Evolutionary conservation across 2,329 filamentous ascomycete genomes (phyloP), one percentile per base, ranked within the genome.

Genomic region (Chrysosphaeria jannelii): DNA sequence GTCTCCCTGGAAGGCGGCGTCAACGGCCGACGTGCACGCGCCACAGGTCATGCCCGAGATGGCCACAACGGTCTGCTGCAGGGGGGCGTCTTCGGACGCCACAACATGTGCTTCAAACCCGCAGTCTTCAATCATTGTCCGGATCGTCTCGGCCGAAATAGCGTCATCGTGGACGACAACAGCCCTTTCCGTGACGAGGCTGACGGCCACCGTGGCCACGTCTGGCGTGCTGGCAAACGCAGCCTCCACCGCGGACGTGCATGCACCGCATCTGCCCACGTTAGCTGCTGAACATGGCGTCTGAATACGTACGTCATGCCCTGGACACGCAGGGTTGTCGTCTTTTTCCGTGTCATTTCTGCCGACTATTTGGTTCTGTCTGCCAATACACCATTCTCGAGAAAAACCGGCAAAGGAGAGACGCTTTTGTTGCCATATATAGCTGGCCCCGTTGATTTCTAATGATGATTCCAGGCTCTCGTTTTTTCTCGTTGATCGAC

Each of bases 181-280:
- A n/a, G 81, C 85, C 29, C 81, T 65, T 44, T 90, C 79, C 64
- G 91, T 89, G 26, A 91, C 71, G 35, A 97, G 50, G 40, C 76
- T 90, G 36, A 97, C 71, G 7, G 78, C 88, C 28, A 93, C 76
- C 34, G 57, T 76, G 31, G 70, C 72, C 7, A 85, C 65, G 25
- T 85, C 81, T 19, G 69, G 53, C 5, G 89, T 57, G 33, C 59
- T 62, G 36, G 75, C 70, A 47, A 97, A 89, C 33, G 72, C 85
- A 28, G 69, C 62, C 53, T 93, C 81, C 34, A 97, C 69, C n/a
- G 85, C 69, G 21, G 79, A 88, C 14, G 81, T 91, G 42, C 85
- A 97, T 34, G 81, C 70, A 39, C 81, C 79, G 47, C 85, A 97
- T 32, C 57, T 63, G 14, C n/a, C n/a, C n/a, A 7, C 7, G 16